A percentile compares a stretch with the other conserved stretches of the same genome.
These are phyloP conservation scores for Solanum acaule DNA, from an alignment of 257 asterid species.

Conservation along the genomic window DNA sequence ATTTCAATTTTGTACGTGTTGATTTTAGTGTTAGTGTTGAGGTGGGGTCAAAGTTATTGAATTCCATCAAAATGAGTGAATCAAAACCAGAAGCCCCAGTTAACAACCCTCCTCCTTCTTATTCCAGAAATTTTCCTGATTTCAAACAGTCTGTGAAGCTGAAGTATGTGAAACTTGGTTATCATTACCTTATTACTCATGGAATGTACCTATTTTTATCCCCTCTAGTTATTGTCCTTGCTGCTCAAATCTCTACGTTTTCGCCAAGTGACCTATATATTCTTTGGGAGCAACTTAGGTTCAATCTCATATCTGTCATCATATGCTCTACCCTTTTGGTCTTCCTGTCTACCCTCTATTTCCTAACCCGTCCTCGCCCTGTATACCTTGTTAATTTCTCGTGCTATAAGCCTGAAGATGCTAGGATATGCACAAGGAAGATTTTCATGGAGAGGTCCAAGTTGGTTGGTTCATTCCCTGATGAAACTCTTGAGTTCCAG, in stretches of 20 bases:
- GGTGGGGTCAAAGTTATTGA: neutral
- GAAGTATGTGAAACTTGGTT: constrained; percentile 31
- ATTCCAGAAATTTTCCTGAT: constrained; percentile 12
- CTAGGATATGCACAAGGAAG: constrained; percentile 11
- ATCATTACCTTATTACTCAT: constrained; percentile 27
- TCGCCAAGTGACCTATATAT: constrained; percentile 5
- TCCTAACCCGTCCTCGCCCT: constrained; percentile 16
- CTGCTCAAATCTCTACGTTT: constrained; percentile 24
- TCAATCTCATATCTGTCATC: constrained; percentile 22
- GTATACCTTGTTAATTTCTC: constrained; percentile 23
- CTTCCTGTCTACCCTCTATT: constrained; percentile 15
- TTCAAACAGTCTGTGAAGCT: constrained; percentile 21
- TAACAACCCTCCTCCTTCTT: constrained; percentile 12
- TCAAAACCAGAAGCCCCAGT: constrained; percentile 2
- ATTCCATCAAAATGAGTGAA: constrained; percentile 13
- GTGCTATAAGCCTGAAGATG: constrained; percentile 19
- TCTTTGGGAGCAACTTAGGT: constrained; percentile 26
- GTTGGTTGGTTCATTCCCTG: constrained; percentile 6
- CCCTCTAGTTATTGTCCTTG: constrained; percentile 17
- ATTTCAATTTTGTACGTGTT: neutral
- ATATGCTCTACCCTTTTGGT: constrained; percentile 18
- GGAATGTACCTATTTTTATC: constrained; percentile 23
- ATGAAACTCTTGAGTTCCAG: constrained; percentile 17
- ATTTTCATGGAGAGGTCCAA: constrained; percentile 19
- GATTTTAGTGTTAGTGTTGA: neutral